These are phyloP conservation scores for Casuarina glauca DNA, from an alignment of 306 rosid species.

Conservation along the genomic window DNA sequence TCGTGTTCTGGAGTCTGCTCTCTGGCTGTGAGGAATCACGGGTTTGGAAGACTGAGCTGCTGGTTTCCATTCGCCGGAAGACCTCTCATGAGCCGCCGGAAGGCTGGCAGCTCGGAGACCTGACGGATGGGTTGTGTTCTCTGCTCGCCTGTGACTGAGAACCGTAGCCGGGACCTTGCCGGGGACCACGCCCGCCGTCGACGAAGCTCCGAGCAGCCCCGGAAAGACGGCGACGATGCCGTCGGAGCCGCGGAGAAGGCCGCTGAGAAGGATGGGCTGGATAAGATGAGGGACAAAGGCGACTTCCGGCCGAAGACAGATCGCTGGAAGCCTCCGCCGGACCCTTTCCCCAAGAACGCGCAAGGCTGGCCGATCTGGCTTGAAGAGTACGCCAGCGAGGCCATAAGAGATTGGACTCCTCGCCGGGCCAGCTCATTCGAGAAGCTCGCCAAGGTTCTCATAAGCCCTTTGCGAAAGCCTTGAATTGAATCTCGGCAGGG, in stretches of 20 bases:
- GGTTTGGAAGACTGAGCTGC: background rate
- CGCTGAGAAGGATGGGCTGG: conserved; percentile 21
- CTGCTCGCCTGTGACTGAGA: conserved; percentile 40
- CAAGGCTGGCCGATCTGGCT: conserved; percentile 99
- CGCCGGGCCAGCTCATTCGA: conserved; percentile 94
- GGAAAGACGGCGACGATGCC: conserved; percentile 26
- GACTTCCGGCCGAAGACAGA: conserved; percentile 46
- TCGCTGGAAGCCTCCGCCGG: conserved; percentile 54
- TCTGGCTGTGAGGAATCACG: too few relatives aligned
- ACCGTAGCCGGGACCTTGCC: conserved; percentile 9
- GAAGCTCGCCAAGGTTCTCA: conserved; percentile 79
- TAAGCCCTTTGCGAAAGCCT: background rate
- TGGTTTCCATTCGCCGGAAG: background rate
- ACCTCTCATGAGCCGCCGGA: conserved; percentile 7
- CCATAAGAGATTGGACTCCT: conserved; percentile 90
- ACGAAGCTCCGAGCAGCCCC: conserved; percentile 31
- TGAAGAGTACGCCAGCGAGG: conserved; percentile 86
- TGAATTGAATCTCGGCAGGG: background rate
- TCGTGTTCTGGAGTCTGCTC: background rate
- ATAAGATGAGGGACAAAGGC: conserved; percentile 38
- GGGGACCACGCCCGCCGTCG: conserved; percentile 28
- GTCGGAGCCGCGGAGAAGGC: conserved; percentile 32
- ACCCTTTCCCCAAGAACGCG: conserved; percentile 41
- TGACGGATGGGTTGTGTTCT: conserved; percentile 91
- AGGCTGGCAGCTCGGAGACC: conserved; percentile 29